Evolutionary conservation across 2,329 filamentous ascomycete genomes (phyloP).

Genomic region (Sarocladium brachiariae): DNA sequence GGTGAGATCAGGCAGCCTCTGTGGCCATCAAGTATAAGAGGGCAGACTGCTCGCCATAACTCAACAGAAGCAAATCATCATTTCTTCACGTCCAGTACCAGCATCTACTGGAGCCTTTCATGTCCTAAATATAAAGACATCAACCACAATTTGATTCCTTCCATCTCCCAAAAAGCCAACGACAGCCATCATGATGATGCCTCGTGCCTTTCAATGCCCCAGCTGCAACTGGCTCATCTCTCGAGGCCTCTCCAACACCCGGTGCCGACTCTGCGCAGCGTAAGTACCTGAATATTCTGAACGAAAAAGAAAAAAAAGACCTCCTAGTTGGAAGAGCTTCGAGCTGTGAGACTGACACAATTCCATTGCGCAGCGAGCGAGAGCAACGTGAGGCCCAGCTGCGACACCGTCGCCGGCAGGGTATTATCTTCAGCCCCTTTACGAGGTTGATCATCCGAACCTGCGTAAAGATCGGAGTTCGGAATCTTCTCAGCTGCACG

Average conservation of each 20-base stretch:
- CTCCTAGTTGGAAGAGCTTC: background rate
- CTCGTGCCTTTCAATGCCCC: slow-evolving; percentile 13
- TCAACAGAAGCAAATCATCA: too few relatives aligned
- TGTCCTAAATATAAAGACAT: too few relatives aligned
- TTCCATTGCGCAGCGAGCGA: background rate
- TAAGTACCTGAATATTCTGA: slow-evolving; percentile 9
- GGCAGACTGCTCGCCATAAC: too few relatives aligned
- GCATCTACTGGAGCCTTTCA: too few relatives aligned
- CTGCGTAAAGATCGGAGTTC: background rate
- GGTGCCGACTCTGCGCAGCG: slow-evolving; percentile 16
- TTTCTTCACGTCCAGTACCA: too few relatives aligned
- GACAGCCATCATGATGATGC: background rate
- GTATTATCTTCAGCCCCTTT: slow-evolving; percentile 1
- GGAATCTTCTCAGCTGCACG: background rate
- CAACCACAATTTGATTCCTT: too few relatives aligned
- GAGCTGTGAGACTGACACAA: slow-evolving; percentile 1
- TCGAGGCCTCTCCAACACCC: slow-evolving; percentile 13
- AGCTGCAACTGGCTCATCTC: slow-evolving; percentile 15
- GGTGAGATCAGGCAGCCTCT: too few relatives aligned
- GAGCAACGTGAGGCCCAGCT: background rate
- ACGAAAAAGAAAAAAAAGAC: background rate
- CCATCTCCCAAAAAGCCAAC: background rate
- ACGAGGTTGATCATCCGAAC: background rate
- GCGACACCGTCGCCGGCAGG: background rate
- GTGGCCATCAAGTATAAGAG: too few relatives aligned